Evolutionary conservation across 192 early-diverging fungal genomes (phyloP).

Genomic region (Spinellus fusiger): DNA sequence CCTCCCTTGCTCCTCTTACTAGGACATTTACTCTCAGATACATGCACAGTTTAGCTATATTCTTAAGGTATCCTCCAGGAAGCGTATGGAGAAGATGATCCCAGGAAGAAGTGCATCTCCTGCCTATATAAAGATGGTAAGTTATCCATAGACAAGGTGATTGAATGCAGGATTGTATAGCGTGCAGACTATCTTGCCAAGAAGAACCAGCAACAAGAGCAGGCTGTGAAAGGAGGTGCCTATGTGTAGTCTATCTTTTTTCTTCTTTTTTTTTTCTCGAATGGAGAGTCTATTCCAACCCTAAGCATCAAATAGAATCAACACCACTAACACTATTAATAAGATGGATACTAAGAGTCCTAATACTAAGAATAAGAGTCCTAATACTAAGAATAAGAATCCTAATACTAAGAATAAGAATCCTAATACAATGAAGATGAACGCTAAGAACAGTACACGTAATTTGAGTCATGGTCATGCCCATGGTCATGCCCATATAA

Average conservation of each 20-base stretch:
- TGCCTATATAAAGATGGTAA: conserved; percentile 35
- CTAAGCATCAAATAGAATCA: too few species aligned
- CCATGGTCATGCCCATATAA: neutral
- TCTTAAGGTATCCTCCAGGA: conserved; percentile 47
- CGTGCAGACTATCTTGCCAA: conserved; percentile 5
- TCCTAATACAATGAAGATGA: too few species aligned
- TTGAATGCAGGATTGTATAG: neutral
- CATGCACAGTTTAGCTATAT: conserved; percentile 58
- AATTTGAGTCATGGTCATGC: neutral
- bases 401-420: too few species aligned
- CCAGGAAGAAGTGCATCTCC: conserved; percentile 37
- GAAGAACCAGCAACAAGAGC: conserved; percentile 1
- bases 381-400: too few species aligned
- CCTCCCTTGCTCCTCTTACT: conserved; percentile 22
- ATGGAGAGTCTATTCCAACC: too few species aligned
- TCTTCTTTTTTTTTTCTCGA: too few species aligned
- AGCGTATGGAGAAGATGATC: conserved; percentile 42
- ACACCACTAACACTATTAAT: too few species aligned
- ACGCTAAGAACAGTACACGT: too few species aligned
- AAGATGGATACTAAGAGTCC: too few species aligned
- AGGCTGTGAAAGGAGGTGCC: neutral
- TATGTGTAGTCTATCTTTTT: too few species aligned
- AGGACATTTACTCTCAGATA: conserved; percentile 58
- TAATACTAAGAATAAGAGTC: too few species aligned
- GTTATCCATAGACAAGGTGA: neutral